Conservation (phyloP, 768 basidiomycete species). For the Tephrocybe sp. region DNA sequence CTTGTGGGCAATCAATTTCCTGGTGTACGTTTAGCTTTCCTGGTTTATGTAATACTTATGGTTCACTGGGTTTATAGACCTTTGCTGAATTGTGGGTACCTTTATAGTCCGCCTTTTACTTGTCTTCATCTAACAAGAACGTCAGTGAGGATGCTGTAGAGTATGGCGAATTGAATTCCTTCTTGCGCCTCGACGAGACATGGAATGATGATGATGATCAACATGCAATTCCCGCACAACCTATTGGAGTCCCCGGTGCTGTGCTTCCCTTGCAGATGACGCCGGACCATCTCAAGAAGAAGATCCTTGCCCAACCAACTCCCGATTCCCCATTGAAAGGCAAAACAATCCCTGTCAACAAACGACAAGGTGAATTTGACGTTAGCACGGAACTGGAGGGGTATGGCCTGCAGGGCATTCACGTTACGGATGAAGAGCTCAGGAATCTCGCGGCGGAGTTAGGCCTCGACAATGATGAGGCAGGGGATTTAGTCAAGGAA, state of each 20-base stretch:
- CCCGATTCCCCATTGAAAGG: constrained; percentile 41
- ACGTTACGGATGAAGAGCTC: constrained; percentile 75
- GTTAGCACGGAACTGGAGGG: constrained; percentile 66
- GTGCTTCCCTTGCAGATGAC: constrained; percentile 75
- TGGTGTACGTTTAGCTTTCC: constrained; percentile 59
- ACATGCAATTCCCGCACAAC: constrained; percentile 51
- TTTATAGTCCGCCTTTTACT: constrained; percentile 4
- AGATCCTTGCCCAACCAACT: constrained; percentile 44
- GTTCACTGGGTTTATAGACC: constrained; percentile 37
- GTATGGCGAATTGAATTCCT: constrained; percentile 64
- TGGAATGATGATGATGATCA: constrained; percentile 67
- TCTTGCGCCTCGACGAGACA: constrained; percentile 69
- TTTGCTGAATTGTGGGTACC: constrained; percentile 69
- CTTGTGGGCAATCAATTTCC: constrained; percentile 74
- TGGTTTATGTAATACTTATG: too few relatives aligned
- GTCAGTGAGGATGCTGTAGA: constrained; percentile 83
- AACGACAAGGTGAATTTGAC: constrained; percentile 55
- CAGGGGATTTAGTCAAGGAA: constrained; percentile 69
- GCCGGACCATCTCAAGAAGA: constrained; percentile 64
- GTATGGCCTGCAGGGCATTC: constrained; percentile 72
- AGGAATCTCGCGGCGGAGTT: constrained; percentile 68
- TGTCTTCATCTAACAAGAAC: not conserved
- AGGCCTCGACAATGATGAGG: constrained; percentile 75
- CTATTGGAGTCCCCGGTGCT: constrained; percentile 82
- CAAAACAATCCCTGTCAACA: constrained; percentile 50